Evolutionary conservation across 2,329 filamentous ascomycete species (phyloP), one percentile per base, ranked within the genome.

Genomic region (Paecilomyces sp.): DNA sequence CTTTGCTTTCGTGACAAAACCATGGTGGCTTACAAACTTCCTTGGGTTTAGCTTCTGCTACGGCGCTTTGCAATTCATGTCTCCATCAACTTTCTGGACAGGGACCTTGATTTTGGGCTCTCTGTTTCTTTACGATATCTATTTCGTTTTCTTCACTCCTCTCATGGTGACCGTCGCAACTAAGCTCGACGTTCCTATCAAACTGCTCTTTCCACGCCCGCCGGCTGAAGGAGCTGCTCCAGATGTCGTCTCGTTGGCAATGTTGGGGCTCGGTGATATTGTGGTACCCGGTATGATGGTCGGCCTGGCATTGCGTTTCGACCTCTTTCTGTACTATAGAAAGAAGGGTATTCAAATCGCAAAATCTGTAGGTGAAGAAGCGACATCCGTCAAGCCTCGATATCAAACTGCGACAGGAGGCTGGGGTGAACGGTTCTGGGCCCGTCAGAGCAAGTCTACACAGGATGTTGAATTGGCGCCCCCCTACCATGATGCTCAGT

Each of bases 261-360:
- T 97, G 83, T 86, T 99, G 7, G 93, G 93, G 0, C 82, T 97
- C 0, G 93, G 93, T n/a, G 93, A 99, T 70, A 90, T 99, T 60
- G 90, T 96, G 1, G 81, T 99, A 3, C 93, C 93, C 0, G 94
- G 93, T 8, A 91, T 97, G 69, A 88, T 97, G 76, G 88, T 97
- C 63, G 91, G 85, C 1, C 83, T 97, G 51, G 91, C 92, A 1
- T 80, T 99, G 25, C 86, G 93, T n/a, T 96, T 96, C 67, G 93
- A 99, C 70, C 81, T 96, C 7, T 94, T 91, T 77, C 81, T 91
- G 58, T 87, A 89, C 77, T 97, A 97, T 70, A 80, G 88, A 36
- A 81, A 81, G 47, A 87, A 90, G 69, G 71, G 71, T 82, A 87
- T 71, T 82, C 65, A 68, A 74, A 66, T 67, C 33, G 63, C 66